Evolutionary conservation across 345 rosid species (phyloP), one percentile per base, ranked within the genome.

Genomic region (Camelina neglecta): DNA sequence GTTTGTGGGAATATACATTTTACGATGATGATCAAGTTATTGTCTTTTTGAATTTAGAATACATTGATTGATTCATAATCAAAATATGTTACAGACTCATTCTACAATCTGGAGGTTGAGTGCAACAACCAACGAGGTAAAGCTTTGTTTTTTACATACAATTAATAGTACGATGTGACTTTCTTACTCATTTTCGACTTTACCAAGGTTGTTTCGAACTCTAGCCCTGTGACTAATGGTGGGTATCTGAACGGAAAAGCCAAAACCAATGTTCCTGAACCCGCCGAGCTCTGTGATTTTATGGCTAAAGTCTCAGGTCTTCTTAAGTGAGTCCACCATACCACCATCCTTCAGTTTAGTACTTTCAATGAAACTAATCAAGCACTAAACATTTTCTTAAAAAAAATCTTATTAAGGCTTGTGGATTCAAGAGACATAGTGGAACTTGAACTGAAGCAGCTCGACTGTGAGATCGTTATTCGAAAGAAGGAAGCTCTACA

Each of bases 401-500:
- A n/a, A n/a, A n/a, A n/a, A n/a, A 23, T 67, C 18, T 68, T 42
- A 4, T 50, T 15, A 85, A 95, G 99, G 83, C 93, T 95, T 58
- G 99, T 92, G 66, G 97, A 95, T 87, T 89, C 97, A 53, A 88
- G 86, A 79, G 97, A 95, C 78, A 87, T 95, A 26, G 77, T 69
- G 69, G 99, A 92, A 84, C 81, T 95, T 77, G 88, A 92, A 72
- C 85, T 95, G 76, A 95, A 90, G 84, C 99, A 95, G 70, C 74
- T 80, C 1, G 96, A 84, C 73, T 87, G 97, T 74, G 97, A 95
- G 81, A 82, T 95, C 36, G 77, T 80, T 73, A 90, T 95, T 65
- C 87, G 90, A 35, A 95, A 95, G 75, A 92, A 82, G 78, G 97
- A 92, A 85, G 97, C 99, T 73, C 79, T 90, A 78, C 91, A 83